Evolutionary conservation across 306 rosid genomes (phyloP), one percentile per base, ranked within the genome.

Genomic region (Quercus mongolica): DNA sequence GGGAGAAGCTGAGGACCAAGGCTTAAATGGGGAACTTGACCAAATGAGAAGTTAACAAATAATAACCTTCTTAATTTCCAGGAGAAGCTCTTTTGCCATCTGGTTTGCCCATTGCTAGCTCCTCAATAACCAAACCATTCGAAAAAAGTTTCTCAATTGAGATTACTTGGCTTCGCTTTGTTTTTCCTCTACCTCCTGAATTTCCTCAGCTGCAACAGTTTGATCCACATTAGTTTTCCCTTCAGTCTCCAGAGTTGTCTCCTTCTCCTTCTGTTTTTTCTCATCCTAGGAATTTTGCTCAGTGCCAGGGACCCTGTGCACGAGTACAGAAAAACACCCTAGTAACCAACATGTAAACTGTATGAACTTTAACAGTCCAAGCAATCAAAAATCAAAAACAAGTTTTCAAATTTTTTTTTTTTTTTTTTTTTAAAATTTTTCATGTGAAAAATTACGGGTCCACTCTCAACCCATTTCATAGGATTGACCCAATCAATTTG

Each of bases 51-150:
- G 25, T 44, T 56, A 55, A 74, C 61, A 33, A 68, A 14, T 49
- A 15, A 28, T 11, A 74, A 90, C 98, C 95, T 83, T 82, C 71
- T 35, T 5, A 35, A 35, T 90, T 87, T 78, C 99, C 99, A 1
- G 90, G 92, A 69, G 90, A 79, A 82, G 99, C 98, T 79, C 67
- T 83, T 86, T 89, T 93, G 79, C 99, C 98, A 89, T 96, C 94
- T 57, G 99, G 99, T 82, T 89, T 89, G 73, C 98, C 96, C 98
- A 96, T 93, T 69, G 80, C 77, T 11, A 90, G 54, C 28, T 93
- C 97, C 88, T 96, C 98, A 8, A 93, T 83, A 56, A 89, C 90
- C 90, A 96, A 85, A 56, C 97, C 98, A 89, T 96, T 93, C 55
- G 92, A 51, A 84, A 72, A 91, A 76, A 77, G 93, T 5, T 91